A percentile compares a stretch with the other conserved stretches of the same genome.
Evolutionary conservation across 2,329 filamentous ascomycete genomes (phyloP).

Genomic region (Trichoderma asperellum): DNA sequence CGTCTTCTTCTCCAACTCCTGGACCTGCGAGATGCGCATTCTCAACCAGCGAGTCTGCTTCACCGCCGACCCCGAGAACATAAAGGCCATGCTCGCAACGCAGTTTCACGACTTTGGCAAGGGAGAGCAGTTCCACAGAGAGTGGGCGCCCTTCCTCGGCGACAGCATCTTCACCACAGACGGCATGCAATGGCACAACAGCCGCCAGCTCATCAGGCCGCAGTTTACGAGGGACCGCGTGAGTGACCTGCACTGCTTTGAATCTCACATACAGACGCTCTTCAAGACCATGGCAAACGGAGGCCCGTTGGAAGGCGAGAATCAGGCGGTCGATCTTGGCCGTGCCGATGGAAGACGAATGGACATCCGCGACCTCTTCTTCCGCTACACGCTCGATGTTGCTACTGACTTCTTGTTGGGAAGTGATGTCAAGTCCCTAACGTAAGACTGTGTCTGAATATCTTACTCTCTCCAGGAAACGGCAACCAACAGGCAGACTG

Average conservation of each 20-base stretch:
- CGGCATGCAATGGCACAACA: constrained; percentile 75
- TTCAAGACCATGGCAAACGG: constrained; percentile 67
- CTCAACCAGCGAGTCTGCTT: constrained; percentile 66
- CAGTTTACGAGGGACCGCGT: constrained; percentile 87
- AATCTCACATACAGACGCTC: constrained; percentile 75
- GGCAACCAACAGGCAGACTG: neutral
- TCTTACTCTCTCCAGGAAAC: neutral
- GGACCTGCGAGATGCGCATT: constrained; percentile 64
- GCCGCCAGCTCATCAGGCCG: constrained; percentile 79
- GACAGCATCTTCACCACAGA: constrained; percentile 80
- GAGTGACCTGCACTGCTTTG: constrained; percentile 79
- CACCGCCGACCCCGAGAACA: constrained; percentile 84
- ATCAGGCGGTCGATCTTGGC: constrained; percentile 66
- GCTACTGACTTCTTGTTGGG: constrained; percentile 87
- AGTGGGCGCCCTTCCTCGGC: constrained; percentile 77
- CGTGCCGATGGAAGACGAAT: constrained; percentile 64
- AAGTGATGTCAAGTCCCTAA: constrained; percentile 67
- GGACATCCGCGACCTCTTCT: constrained; percentile 77
- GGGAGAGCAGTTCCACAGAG: constrained; percentile 71
- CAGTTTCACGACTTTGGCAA: constrained; percentile 87
- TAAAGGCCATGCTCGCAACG: constrained; percentile 83
- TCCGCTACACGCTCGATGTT: constrained; percentile 82
- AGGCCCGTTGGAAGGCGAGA: constrained; percentile 60
- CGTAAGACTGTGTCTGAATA: constrained; percentile 41
- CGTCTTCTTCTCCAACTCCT: constrained; percentile 52